These are phyloP conservation scores for Penicillium angulare DNA, from an alignment of 495 filamentous ascomycete genomes.

Conservation along the genomic window DNA sequence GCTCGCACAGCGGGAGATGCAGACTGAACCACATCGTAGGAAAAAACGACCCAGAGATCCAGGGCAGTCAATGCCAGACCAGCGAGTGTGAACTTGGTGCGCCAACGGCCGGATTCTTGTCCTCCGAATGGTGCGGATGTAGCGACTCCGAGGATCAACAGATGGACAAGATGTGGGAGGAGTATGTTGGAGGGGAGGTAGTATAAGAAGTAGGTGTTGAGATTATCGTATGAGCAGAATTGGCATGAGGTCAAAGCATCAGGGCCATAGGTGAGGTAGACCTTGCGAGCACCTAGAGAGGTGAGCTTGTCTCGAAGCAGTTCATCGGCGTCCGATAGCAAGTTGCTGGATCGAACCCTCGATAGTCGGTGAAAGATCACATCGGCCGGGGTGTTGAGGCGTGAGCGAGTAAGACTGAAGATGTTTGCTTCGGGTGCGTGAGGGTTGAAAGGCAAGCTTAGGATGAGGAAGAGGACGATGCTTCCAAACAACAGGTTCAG, in stretches of 20 bases:
- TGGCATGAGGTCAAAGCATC: slow-evolving; percentile 67
- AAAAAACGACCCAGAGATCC: slow-evolving; percentile 61
- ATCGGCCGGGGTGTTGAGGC: slow-evolving; percentile 79
- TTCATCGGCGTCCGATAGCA: slow-evolving; percentile 60
- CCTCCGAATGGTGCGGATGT: slow-evolving; percentile 56
- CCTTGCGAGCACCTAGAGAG: slow-evolving; percentile 66
- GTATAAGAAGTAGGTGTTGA: slow-evolving; percentile 74
- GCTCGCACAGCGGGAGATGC: slow-evolving; percentile 35
- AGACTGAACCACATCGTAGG: slow-evolving; percentile 62
- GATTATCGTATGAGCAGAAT: slow-evolving; percentile 77
- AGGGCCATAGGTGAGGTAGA: slow-evolving; percentile 83
- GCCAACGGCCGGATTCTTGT: slow-evolving; percentile 61
- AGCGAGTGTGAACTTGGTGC: slow-evolving; percentile 63
- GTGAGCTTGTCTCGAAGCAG: slow-evolving; percentile 65
- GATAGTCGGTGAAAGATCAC: slow-evolving; percentile 81
- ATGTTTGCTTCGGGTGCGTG: slow-evolving; percentile 63
- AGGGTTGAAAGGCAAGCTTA: slow-evolving; percentile 70
- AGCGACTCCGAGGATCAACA: slow-evolving; percentile 63
- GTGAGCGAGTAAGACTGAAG: slow-evolving; percentile 73
- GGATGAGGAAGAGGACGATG: slow-evolving; percentile 55
- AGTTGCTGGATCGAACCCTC: slow-evolving; percentile 50
- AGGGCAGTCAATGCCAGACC: slow-evolving; percentile 55
- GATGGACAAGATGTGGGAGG: slow-evolving; percentile 74
- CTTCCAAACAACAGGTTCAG: slow-evolving; percentile 61
- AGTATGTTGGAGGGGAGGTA: slow-evolving; percentile 68